phyloP scores from a whole-genome alignment of 2,329 filamentous ascomycete species.

The Lasiodiplodia gonubiensis region DNA sequence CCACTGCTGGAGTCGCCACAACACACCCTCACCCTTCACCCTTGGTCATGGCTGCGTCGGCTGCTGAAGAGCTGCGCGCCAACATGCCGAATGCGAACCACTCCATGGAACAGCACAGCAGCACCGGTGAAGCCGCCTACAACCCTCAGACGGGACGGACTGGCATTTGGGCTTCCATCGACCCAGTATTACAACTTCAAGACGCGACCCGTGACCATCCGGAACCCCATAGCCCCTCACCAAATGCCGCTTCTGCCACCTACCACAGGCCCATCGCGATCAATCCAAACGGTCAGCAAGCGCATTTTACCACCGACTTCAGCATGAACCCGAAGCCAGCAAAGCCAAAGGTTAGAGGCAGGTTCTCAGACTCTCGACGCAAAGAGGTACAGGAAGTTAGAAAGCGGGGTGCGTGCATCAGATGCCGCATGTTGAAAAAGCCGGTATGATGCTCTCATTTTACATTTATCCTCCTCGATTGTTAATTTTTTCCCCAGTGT shows the following conservation, averaged over 20 bases:
- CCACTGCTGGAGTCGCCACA: constrained; percentile 39
- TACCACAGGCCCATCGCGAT: constrained; percentile 47
- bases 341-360: constrained; percentile 58
- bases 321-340: constrained; percentile 47
- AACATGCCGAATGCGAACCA: constrained; percentile 43
- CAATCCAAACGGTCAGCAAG: constrained; percentile 37
- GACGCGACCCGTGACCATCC: constrained; percentile 41
- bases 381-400: constrained; percentile 65
- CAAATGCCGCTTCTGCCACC: constrained; percentile 27
- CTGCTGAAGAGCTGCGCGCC: constrained; percentile 45
- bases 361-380: constrained; percentile 62
- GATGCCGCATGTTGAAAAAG: constrained; percentile 69
- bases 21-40: constrained; percentile 43
- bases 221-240: constrained; percentile 28
- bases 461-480: too few relatives aligned
- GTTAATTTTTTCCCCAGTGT: constrained; percentile 43
- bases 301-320: constrained; percentile 47
- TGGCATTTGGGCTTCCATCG: constrained; percentile 29
- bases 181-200: constrained; percentile 37
- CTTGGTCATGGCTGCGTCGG: constrained; percentile 49
- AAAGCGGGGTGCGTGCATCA: constrained; percentile 65
- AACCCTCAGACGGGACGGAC: constrained; percentile 38
- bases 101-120: constrained; percentile 41
- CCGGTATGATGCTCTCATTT: constrained; percentile 40
- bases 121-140: constrained; percentile 45